phyloP scores from a whole-genome alignment of 257 asterid genomes.

The Jasminum sambac region DNA sequence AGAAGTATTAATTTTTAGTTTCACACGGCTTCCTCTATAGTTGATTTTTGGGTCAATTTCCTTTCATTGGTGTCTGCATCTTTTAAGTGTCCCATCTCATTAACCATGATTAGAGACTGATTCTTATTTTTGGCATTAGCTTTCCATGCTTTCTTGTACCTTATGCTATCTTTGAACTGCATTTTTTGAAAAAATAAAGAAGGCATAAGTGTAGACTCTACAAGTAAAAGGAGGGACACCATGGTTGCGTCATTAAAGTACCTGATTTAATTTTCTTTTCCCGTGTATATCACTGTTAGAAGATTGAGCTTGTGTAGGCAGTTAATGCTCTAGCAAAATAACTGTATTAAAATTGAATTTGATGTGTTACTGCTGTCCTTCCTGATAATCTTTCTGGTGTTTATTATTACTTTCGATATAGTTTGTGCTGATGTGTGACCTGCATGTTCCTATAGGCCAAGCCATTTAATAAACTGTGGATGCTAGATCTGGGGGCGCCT shows the following conservation, averaged over 20 bases:
- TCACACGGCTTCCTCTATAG: not conserved
- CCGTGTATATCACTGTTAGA: conserved; percentile 3
- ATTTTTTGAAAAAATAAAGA: not conserved
- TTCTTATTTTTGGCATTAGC: not conserved
- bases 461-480: conserved; percentile 64
- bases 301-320: not conserved
- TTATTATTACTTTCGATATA: conserved; percentile 5
- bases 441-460: conserved; percentile 44
- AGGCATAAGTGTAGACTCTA: not conserved
- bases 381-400: conserved; percentile 8
- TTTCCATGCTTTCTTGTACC: not conserved
- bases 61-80: not conserved
- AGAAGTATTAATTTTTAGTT: not conserved
- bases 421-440: conserved; percentile 19
- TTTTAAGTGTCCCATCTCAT: not conserved
- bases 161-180: not conserved
- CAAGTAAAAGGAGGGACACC: not conserved
- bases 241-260: conserved; percentile 3
- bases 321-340: not conserved
- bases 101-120: not conserved
- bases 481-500: conserved; percentile 77
- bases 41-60: not conserved
- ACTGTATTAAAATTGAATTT: not conserved
- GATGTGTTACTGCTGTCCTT: conserved; percentile 16
- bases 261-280: not conserved